These are phyloP conservation scores for Protomyces inundatus DNA, from an alignment of 1,139 yeast genomes.

Conservation along the genomic window DNA sequence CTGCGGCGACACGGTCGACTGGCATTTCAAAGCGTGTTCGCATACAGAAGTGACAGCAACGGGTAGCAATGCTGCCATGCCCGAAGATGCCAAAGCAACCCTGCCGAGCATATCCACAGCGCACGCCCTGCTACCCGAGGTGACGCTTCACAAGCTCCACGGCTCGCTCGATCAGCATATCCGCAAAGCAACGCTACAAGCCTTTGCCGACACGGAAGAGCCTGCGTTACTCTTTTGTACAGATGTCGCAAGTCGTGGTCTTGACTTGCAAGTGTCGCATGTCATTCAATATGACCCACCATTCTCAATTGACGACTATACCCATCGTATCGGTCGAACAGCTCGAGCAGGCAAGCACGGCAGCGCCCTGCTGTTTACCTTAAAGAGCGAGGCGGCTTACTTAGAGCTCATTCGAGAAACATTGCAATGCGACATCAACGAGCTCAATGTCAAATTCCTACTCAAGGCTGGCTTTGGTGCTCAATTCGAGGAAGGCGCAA, in stretches of 20 bases:
- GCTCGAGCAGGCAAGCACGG: slow-evolving; percentile 86
- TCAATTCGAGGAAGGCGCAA: slow-evolving; percentile 90
- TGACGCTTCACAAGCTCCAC: slow-evolving; percentile 70
- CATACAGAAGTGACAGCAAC: slow-evolving; percentile 36
- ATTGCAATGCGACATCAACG: slow-evolving; percentile 1
- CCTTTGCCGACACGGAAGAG: slow-evolving; percentile 49
- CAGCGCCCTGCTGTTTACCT: slow-evolving; percentile 64
- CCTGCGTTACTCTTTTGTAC: slow-evolving; percentile 70
- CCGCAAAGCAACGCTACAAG: slow-evolving; percentile 69
- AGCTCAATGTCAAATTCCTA: slow-evolving; percentile 40
- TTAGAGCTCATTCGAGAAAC: slow-evolving; percentile 36
- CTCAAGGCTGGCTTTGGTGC: slow-evolving; percentile 47
- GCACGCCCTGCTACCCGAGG: slow-evolving; percentile 47
- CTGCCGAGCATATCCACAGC: slow-evolving; percentile 5
- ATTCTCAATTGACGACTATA: slow-evolving; percentile 79
- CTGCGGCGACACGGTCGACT: slow-evolving; percentile 92
- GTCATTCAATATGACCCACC: slow-evolving; percentile 92
- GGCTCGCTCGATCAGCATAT: slow-evolving; percentile 82
- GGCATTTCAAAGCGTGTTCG: slow-evolving; percentile 73
- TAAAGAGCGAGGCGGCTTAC: slow-evolving; percentile 91
- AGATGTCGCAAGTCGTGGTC: slow-evolving; percentile 91
- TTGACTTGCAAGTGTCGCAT: slow-evolving; percentile 69
- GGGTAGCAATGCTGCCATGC: slow-evolving; percentile 35
- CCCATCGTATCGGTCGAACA: slow-evolving; percentile 93
- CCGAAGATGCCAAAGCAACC: slow-evolving; percentile 37